Conservation (phyloP, 345 rosid species). For the Cochlearia excelsa region DNA sequence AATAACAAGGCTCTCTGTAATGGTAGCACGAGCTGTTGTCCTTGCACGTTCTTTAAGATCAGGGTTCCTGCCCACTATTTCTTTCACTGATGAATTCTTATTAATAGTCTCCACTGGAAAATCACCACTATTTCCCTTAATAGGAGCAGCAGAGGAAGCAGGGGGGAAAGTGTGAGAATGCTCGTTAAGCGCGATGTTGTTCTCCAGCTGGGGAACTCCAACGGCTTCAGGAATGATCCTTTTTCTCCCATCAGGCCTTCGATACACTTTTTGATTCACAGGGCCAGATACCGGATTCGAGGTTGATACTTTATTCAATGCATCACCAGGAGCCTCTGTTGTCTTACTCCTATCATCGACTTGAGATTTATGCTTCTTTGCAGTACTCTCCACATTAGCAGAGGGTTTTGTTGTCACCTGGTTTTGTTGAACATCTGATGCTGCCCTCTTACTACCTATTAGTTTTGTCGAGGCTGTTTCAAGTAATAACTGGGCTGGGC, state of each 20-base stretch:
- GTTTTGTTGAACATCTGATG: slow-evolving; percentile 56
- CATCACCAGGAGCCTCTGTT: slow-evolving; percentile 46
- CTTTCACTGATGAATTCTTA: slow-evolving; percentile 48
- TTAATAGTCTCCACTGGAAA: slow-evolving; percentile 40
- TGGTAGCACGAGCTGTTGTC: slow-evolving; percentile 67
- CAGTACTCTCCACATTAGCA: slow-evolving; percentile 41
- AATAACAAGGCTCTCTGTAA: slow-evolving; percentile 76
- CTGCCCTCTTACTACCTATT: slow-evolving; percentile 57
- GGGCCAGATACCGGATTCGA: slow-evolving; percentile 65
- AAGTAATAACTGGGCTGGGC: slow-evolving; percentile 89
- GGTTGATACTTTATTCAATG: slow-evolving; percentile 47
- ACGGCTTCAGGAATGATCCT: slow-evolving; percentile 98
- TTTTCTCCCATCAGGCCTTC: slow-evolving; percentile 97
- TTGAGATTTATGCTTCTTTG: slow-evolving; percentile 56
- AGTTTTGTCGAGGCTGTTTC: slow-evolving; percentile 87
- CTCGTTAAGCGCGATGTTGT: slow-evolving; percentile 35
- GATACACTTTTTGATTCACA: slow-evolving; percentile 87
- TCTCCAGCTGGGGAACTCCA: slow-evolving; percentile 69
- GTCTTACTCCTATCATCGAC: slow-evolving; percentile 51
- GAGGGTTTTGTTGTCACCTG: slow-evolving; percentile 53
- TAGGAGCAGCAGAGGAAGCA: slow-evolving; percentile 38
- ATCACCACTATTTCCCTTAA: slow-evolving; percentile 47
- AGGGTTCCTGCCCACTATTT: slow-evolving; percentile 44
- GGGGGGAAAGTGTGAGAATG: slow-evolving; percentile 45
- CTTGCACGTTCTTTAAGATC: slow-evolving; percentile 72